Evolutionary conservation across 1,284 basidiomycete species (phyloP), one percentile per base, ranked within the genome.

Genomic region (Cutaneotrichosporon daszewskae): DNA sequence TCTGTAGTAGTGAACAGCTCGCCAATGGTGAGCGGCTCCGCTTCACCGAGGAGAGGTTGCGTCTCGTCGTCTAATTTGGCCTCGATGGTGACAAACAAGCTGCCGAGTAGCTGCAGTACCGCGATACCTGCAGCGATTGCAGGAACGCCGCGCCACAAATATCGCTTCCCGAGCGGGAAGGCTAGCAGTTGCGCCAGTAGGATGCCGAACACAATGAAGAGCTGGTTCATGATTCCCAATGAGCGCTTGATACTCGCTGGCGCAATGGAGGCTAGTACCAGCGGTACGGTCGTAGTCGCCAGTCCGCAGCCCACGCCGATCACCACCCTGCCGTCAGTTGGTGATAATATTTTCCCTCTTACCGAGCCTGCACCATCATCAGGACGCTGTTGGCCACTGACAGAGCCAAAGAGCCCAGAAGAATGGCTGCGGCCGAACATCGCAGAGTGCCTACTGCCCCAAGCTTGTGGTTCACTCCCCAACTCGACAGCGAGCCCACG

Each of bases 151-250:
- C 69, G 49, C 74, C 74, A 75, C 3, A 23, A 16, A 4, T 22
- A 45, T 10, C 58, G 54, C 28, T 49, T 22, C 1, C 59, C 57
- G 27, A 68, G 58, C 10, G 62, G 69, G 27, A 71, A 64, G 1
- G 69, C 68, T 0, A 72, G 50, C 3, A 62, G 58, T 47, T 74
- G 73, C 0, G 67, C 71, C 4, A 57, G 34, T 25, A 74, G 60
- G 47, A 72, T 64, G 4, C 69, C 70, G 9, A 64, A 22, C 19
- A 69, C 67, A 42, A 72, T 72, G 41, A 59, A 64, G 14, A 69
- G 53, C 49, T 72, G 74, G 52, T 74, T 75, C 23, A 69, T 49
- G 23, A 75, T 72, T 1, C 74, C 74, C 16, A 74, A 54, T 3
- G 68, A 62, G 12, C 66, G 64, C 26, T 63, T 62, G 19, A 72